These are phyloP conservation scores for Parmelia sp. DNA, from an alignment of 495 filamentous ascomycete genomes.

Conservation along the genomic window DNA sequence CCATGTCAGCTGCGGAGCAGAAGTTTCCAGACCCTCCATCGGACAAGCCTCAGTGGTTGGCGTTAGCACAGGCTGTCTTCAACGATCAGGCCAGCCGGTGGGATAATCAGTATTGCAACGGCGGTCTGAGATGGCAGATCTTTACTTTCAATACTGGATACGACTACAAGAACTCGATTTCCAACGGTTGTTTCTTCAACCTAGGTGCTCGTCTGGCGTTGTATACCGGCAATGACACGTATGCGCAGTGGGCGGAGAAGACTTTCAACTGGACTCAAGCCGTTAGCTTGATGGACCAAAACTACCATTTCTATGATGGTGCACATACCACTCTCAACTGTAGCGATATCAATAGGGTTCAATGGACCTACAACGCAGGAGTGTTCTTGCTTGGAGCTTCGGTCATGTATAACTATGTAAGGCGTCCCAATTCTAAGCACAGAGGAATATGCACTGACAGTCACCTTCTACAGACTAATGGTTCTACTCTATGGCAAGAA, in stretches of 20 bases:
- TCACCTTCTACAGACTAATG: constrained; percentile 45
- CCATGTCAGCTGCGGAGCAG: constrained; percentile 74
- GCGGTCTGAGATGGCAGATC: constrained; percentile 81
- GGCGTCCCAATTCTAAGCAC: constrained; percentile 18
- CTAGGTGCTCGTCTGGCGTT: constrained; percentile 66
- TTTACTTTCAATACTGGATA: constrained; percentile 73
- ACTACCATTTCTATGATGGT: constrained; percentile 62
- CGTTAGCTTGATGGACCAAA: constrained; percentile 55
- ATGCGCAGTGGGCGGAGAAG: constrained; percentile 68
- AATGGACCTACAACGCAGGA: constrained; percentile 64
- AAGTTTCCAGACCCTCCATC: constrained; percentile 55
- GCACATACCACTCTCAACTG: constrained; percentile 50
- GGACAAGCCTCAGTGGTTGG: constrained; percentile 65
- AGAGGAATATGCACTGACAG: constrained; percentile 1
- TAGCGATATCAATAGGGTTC: constrained; percentile 43
- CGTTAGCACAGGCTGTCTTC: constrained; percentile 75
- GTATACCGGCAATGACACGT: constrained; percentile 73
- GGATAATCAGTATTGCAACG: constrained; percentile 60
- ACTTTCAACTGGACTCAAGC: constrained; percentile 63
- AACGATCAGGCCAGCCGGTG: constrained; percentile 67
- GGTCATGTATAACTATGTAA: constrained; percentile 66
- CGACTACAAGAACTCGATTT: constrained; percentile 74
- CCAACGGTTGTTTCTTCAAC: constrained; percentile 77
- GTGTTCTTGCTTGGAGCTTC: constrained; percentile 59
- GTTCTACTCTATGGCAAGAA: constrained; percentile 49